Percentiles rank a stretch among this genome's conserved stretches.
These are phyloP conservation scores for Blastosporella zonata DNA, from an alignment of 1,284 basidiomycete genomes.

Conservation along the genomic window DNA sequence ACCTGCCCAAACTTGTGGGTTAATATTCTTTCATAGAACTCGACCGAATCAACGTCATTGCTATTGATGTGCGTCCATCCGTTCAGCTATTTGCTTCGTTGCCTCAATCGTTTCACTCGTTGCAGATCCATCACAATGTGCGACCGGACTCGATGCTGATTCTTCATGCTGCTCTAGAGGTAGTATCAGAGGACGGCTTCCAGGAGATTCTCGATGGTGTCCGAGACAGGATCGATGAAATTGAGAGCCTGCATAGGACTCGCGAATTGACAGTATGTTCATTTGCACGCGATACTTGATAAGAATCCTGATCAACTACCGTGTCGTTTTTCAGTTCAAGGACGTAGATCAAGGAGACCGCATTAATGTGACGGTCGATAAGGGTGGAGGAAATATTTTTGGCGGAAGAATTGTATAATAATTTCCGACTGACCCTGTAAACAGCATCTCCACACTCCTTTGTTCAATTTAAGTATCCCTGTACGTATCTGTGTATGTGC, in stretches of 20 bases:
- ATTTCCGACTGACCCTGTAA: neutral
- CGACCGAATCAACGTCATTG: slow-evolving; percentile 66
- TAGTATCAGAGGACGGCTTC: slow-evolving; percentile 70
- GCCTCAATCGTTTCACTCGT: neutral
- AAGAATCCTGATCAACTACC: neutral
- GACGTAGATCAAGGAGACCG: slow-evolving; percentile 58
- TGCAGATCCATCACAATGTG: slow-evolving; percentile 70
- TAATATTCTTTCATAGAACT: slow-evolving; percentile 43
- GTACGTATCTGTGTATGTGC: too few species aligned
- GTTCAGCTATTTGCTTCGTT: slow-evolving; percentile 3
- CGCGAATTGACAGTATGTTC: slow-evolving; percentile 63
- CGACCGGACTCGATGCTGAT: slow-evolving; percentile 77
- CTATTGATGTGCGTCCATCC: slow-evolving; percentile 63
- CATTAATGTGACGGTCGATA: slow-evolving; percentile 59
- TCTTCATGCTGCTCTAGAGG: slow-evolving; percentile 64
- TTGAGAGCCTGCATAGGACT: slow-evolving; percentile 70
- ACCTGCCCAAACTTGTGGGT: slow-evolving; percentile 3
- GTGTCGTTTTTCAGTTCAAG: slow-evolving; percentile 51
- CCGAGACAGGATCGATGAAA: slow-evolving; percentile 70
- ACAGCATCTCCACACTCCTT: neutral
- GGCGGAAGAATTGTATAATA: slow-evolving; percentile 19
- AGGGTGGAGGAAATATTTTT: slow-evolving; percentile 43
- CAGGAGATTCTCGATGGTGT: slow-evolving; percentile 70
- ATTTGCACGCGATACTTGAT: neutral
- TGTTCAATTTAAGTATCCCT: neutral